A percentile compares a stretch with the other conserved stretches of the same genome.
phyloP scores from a whole-genome alignment of 2,329 filamentous ascomycete species.

The Phialocephala subalpina region DNA sequence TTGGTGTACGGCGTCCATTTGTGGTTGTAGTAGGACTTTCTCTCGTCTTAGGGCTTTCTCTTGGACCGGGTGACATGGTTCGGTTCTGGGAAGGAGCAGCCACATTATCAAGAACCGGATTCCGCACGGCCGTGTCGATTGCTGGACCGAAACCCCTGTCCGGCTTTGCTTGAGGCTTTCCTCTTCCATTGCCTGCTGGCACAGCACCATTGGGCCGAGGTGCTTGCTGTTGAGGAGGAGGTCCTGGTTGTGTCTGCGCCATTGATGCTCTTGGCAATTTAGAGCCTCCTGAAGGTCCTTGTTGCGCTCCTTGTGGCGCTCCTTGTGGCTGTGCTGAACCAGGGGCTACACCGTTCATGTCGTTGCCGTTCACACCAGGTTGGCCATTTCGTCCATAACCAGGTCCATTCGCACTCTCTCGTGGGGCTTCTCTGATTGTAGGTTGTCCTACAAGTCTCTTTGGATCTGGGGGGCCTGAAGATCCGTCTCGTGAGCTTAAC shows the following conservation, averaged over 20 bases:
- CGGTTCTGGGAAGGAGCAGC: constrained; percentile 47
- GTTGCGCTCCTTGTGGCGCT: constrained; percentile 42
- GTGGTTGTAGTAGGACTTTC: constrained; percentile 58
- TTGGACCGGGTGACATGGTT: constrained; percentile 41
- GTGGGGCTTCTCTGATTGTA: constrained; percentile 16
- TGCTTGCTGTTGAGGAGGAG: constrained; percentile 70
- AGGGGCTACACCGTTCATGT: constrained; percentile 43
- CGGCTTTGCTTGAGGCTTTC: constrained; percentile 38
- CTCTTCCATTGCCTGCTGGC: constrained; percentile 31
- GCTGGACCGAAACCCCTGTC: constrained; percentile 42
- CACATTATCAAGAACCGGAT: constrained; percentile 53
- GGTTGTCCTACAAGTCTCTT: constrained; percentile 55
- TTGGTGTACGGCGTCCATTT: constrained; percentile 72
- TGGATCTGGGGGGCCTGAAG: constrained; percentile 47
- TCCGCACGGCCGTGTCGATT: constrained; percentile 46
- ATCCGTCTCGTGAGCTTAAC: constrained; percentile 40
- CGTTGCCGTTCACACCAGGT: constrained; percentile 48
- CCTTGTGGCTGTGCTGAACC: constrained; percentile 43
- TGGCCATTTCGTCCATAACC: constrained; percentile 43
- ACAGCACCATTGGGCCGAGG: constrained; percentile 47
- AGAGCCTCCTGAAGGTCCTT: constrained; percentile 57
- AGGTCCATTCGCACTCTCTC: constrained; percentile 52
- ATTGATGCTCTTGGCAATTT: constrained; percentile 66
- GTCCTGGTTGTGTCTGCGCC: constrained; percentile 66
- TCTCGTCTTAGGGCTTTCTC: constrained; percentile 50